phyloP scores from a whole-genome alignment of 306 rosid genomes.

The Dryas octopetala region DNA sequence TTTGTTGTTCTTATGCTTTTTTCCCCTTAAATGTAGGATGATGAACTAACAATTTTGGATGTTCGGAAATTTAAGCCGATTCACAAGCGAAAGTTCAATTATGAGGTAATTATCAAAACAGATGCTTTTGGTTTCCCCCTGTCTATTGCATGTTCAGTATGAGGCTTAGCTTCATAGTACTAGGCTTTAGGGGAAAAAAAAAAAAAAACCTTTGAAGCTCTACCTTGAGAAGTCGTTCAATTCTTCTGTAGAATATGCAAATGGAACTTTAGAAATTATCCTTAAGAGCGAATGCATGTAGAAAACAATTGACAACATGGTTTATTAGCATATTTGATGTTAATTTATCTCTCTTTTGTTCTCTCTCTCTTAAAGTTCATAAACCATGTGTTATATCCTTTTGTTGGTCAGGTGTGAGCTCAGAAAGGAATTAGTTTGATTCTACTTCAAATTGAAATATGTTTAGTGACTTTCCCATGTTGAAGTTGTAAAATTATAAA shows the following conservation, averaged over 20 bases:
- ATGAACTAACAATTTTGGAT: conserved; percentile 89
- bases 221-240: background rate
- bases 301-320: background rate
- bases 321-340: background rate
- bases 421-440: background rate
- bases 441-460: background rate
- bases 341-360: background rate
- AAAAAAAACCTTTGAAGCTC: background rate
- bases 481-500: background rate
- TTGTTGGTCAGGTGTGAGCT: background rate
- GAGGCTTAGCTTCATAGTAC: background rate
- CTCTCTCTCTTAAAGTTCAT: background rate
- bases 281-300: background rate
- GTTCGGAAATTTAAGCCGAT: conserved; percentile 92
- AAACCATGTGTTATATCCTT: no score
- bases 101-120: conserved; percentile 59
- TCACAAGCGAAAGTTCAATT: conserved; percentile 87
- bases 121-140: background rate
- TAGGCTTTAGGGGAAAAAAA: background rate
- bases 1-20: conserved; percentile 11
- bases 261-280: background rate
- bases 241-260: background rate
- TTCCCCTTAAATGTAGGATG: conserved; percentile 56
- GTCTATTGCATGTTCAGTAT: background rate
- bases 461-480: background rate